Evolutionary conservation across 1,284 basidiomycete species (phyloP).

Genomic region (Bjerkandera adusta): DNA sequence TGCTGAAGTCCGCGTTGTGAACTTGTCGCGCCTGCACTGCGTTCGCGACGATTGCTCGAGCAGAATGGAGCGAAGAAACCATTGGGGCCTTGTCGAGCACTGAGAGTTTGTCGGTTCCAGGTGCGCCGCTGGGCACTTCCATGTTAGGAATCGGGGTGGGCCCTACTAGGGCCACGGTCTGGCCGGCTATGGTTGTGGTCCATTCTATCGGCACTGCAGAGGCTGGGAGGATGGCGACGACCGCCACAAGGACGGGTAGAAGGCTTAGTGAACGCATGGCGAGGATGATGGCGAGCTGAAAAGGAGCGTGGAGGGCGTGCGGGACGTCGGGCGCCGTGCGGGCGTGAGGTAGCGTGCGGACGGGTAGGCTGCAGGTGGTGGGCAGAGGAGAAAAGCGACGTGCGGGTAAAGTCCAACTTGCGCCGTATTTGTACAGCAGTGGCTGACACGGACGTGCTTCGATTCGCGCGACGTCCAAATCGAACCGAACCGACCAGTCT

Average conservation of each 20-base stretch:
- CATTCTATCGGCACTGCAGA: slow-evolving; percentile 19
- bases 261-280: slow-evolving; percentile 21
- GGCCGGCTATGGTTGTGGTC: slow-evolving; percentile 10
- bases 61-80: neutral
- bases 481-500: neutral
- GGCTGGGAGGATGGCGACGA: slow-evolving; percentile 13
- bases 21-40: slow-evolving; percentile 2
- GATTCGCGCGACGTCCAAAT: neutral
- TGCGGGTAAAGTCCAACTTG: slow-evolving; percentile 3
- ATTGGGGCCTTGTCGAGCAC: neutral
- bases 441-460: slow-evolving; percentile 11
- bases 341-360: slow-evolving; percentile 14
- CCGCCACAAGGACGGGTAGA: slow-evolving; percentile 9
- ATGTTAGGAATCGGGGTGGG: slow-evolving; percentile 20
- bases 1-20: slow-evolving; percentile 6
- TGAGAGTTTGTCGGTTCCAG: neutral
- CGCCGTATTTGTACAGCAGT: slow-evolving; percentile 11
- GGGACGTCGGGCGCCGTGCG: slow-evolving; percentile 21
- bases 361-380: slow-evolving; percentile 13
- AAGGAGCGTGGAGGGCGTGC: slow-evolving; percentile 19
- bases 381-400: slow-evolving; percentile 12
- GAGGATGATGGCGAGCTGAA: slow-evolving; percentile 1
- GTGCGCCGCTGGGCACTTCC: slow-evolving; percentile 7
- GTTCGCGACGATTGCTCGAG: neutral
- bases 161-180: slow-evolving; percentile 16